Evolutionary conservation across 2,329 filamentous ascomycete genomes (phyloP).

Genomic region (Colletotrichum karsti): DNA sequence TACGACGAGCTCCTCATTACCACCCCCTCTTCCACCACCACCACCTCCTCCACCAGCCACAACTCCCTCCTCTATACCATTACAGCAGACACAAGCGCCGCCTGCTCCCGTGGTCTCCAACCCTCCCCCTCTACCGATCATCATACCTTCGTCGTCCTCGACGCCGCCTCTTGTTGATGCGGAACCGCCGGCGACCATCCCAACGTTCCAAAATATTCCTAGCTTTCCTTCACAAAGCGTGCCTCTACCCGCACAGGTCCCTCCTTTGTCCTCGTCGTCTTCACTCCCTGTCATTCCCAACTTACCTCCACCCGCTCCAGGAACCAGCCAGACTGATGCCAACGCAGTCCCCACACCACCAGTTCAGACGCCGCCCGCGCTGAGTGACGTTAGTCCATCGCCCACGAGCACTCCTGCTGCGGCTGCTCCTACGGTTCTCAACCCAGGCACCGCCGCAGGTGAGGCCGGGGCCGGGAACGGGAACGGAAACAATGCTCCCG

Average conservation of each 20-base stretch:
- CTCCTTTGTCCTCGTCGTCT: neutral
- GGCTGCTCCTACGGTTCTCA: conserved; percentile 1
- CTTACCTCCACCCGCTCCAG: conserved; percentile 31
- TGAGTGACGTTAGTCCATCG: conserved; percentile 11
- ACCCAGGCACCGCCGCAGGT: conserved; percentile 21
- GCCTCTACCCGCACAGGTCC: conserved; percentile 3
- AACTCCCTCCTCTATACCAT: conserved; percentile 3
- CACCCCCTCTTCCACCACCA: conserved; percentile 29
- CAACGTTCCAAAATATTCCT: conserved; percentile 24
- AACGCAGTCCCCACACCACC: conserved; percentile 33
- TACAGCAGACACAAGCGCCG: conserved; percentile 15
- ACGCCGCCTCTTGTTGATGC: conserved; percentile 13
- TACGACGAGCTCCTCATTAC: conserved; percentile 43
- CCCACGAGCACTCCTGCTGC: conserved; percentile 1
- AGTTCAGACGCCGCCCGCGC: conserved; percentile 15
- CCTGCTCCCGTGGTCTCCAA: conserved; percentile 19
- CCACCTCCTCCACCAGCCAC: conserved; percentile 26
- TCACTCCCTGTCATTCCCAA: conserved; percentile 11
- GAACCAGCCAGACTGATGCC: conserved; percentile 47
- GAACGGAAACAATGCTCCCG: neutral
- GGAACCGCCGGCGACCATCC: conserved; percentile 21
- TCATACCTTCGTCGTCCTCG: conserved; percentile 6
- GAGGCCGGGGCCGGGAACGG: conserved; percentile 4
- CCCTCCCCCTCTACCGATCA: conserved; percentile 27
- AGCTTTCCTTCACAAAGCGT: conserved; percentile 7